Evolutionary conservation across 78 protist genomes (phyloP), one percentile per base, ranked within the genome.

Genomic region (Dictyostelium capitatum): DNA sequence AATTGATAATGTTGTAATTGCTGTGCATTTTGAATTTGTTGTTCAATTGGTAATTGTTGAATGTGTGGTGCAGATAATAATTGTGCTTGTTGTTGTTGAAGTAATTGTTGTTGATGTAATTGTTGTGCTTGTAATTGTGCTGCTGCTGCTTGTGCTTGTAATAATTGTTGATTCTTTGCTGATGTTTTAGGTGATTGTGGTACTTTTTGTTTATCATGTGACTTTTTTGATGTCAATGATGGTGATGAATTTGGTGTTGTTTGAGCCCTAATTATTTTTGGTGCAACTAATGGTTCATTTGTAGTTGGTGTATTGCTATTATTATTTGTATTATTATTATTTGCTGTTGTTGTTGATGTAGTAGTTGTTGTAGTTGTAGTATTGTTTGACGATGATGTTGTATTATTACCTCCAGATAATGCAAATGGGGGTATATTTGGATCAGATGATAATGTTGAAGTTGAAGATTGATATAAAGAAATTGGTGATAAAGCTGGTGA

Each of bases 401-500:
- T 54, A 7, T 41, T 75, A 2, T 15, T 51, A 23, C 30, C 37
- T 9, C 64, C 54, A n/a, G 93, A 87, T 32, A 87, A 51, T 25
- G 80, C 75, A 43, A 87, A 87, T 28, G 93, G 93, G 25, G 93
- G 93, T 2, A 87, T 87, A 50, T 43, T 77, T 20, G 50, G 11
- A 43, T 64, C n/a, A 30, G 30, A 64, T 4, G 17, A 20, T 51
- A 20, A 51, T 23, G 10, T 37, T 23, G 93, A 59, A 5, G 10
- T 25, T 8, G 79, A 73, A 0, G 83, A 47, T 10, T 82, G 81
- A 64, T 87, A 87, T 25, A 87, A 37, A 17, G 93, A 87, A 32
- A 87, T 87, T n/a, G 93, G 93, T 8, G 93, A 87, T 10, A 87
- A 57, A 32, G 67, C 83, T 4, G 93, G 93, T 20, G 93, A 87